Percentiles rank a stretch among this genome's conserved stretches.
Evolutionary conservation across 2,329 filamentous ascomycete genomes (phyloP).

Genomic region (Xylaria arbuscula): DNA sequence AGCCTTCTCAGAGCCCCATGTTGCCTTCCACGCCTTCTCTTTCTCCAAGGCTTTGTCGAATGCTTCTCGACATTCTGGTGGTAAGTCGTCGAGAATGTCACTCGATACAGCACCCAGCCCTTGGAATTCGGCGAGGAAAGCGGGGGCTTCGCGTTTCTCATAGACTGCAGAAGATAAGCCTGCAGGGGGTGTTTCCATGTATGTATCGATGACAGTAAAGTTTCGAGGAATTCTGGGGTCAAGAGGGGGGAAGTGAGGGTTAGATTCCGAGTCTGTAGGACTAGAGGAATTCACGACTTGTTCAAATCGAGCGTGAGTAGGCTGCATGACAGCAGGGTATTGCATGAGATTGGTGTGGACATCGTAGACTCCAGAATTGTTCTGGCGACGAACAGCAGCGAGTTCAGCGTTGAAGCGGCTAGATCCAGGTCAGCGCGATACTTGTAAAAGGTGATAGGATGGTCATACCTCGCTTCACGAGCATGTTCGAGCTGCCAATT

Average conservation of each 20-base stretch:
- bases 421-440: conserved; percentile 21
- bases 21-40: conserved; percentile 77
- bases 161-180: conserved; percentile 61
- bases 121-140: conserved; percentile 64
- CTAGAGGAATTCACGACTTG: conserved; percentile 61
- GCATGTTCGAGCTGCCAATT: conserved; percentile 99
- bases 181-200: conserved; percentile 62
- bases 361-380: conserved; percentile 84
- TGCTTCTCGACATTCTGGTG: conserved; percentile 75
- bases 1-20: conserved; percentile 76
- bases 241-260: conserved; percentile 59
- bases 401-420: conserved; percentile 88
- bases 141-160: conserved; percentile 56
- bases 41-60: conserved; percentile 74
- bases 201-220: conserved; percentile 66
- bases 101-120: conserved; percentile 73
- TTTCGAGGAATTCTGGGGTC: conserved; percentile 64
- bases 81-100: conserved; percentile 74
- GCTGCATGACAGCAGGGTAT: conserved; percentile 88
- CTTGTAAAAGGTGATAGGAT: not conserved
- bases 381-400: conserved; percentile 73
- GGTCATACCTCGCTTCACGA: conserved; percentile 81
- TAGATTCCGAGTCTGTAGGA: conserved; percentile 43
- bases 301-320: conserved; percentile 86
- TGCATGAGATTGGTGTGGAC: conserved; percentile 93